Conservation (phyloP, 495 filamentous ascomycete genomes). For the Lophiotrema nucula region DNA sequence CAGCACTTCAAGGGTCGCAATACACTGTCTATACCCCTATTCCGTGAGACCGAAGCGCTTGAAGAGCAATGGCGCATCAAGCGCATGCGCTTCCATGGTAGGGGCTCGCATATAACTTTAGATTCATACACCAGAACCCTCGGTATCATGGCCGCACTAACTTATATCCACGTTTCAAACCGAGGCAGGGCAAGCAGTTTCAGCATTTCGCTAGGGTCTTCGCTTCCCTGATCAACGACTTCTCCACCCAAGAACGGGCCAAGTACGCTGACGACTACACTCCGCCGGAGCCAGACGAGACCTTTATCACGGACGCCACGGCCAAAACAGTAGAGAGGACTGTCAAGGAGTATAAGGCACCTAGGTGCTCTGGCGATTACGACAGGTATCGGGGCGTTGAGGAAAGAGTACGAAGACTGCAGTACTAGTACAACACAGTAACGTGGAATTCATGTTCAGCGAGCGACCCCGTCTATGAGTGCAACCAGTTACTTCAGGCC, state of each 20-base stretch:
- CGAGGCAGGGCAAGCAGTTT: conserved; percentile 6
- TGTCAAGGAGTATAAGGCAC: neutral
- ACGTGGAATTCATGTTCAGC: neutral
- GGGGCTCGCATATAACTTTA: conserved; percentile 9
- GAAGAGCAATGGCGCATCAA: conserved; percentile 18
- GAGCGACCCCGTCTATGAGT: neutral
- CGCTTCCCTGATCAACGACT: neutral
- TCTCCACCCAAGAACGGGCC: conserved; percentile 6
- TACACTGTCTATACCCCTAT: too few relatives aligned
- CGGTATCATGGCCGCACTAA: conserved; percentile 9
- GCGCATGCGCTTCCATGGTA: conserved; percentile 11
- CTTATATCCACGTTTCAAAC: conserved; percentile 9
- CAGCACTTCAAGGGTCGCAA: too few relatives aligned
- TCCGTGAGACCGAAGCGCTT: too few relatives aligned
- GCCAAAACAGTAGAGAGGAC: neutral
- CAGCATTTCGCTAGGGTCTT: conserved; percentile 14
- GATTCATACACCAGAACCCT: conserved; percentile 11
- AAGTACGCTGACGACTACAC: conserved; percentile 1
- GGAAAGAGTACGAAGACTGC: neutral
- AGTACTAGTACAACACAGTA: neutral
- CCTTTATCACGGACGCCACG: conserved; percentile 1
- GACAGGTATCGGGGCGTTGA: neutral
- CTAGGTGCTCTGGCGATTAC: neutral
- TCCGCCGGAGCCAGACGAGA: conserved; percentile 2
- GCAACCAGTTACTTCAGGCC: neutral